phyloP scores from a whole-genome alignment of 352 stramenopile genomes.

The Globisporangium solare region DNA sequence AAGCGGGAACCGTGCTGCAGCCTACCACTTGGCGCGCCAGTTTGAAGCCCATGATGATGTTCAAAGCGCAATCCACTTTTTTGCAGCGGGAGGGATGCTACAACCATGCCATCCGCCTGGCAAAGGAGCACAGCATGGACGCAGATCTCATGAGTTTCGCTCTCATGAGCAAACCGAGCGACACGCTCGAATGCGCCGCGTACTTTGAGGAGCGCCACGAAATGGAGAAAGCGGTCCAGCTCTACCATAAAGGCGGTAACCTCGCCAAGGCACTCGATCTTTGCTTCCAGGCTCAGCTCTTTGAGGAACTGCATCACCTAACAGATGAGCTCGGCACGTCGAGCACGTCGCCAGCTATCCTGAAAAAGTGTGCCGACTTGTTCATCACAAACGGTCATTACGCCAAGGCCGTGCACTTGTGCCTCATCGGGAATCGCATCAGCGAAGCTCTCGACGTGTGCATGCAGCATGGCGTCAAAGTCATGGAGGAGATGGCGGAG shows the following conservation, averaged over 20 bases:
- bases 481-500: slow-evolving; percentile 91
- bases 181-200: slow-evolving; percentile 87
- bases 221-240: slow-evolving; percentile 91
- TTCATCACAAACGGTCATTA: slow-evolving; percentile 90
- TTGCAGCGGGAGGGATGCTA: slow-evolving; percentile 84
- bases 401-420: slow-evolving; percentile 89
- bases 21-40: slow-evolving; percentile 86
- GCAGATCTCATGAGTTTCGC: slow-evolving; percentile 90
- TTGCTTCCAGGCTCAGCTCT: slow-evolving; percentile 89
- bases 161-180: slow-evolving; percentile 78
- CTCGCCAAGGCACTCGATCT: slow-evolving; percentile 89
- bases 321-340: slow-evolving; percentile 73
- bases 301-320: slow-evolving; percentile 83
- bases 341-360: slow-evolving; percentile 71
- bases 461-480: slow-evolving; percentile 83
- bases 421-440: slow-evolving; percentile 67
- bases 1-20: slow-evolving; percentile 62
- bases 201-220: slow-evolving; percentile 93
- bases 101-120: slow-evolving; percentile 92
- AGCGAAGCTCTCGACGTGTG: slow-evolving; percentile 88
- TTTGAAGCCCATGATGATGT: slow-evolving; percentile 82
- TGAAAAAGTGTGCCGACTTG: slow-evolving; percentile 91
- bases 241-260: slow-evolving; percentile 93
- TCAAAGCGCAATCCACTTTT: slow-evolving; percentile 90
- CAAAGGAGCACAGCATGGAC: slow-evolving; percentile 88